Conservation (phyloP, 1,284 basidiomycete species). For the Trametes sp. region DNA sequence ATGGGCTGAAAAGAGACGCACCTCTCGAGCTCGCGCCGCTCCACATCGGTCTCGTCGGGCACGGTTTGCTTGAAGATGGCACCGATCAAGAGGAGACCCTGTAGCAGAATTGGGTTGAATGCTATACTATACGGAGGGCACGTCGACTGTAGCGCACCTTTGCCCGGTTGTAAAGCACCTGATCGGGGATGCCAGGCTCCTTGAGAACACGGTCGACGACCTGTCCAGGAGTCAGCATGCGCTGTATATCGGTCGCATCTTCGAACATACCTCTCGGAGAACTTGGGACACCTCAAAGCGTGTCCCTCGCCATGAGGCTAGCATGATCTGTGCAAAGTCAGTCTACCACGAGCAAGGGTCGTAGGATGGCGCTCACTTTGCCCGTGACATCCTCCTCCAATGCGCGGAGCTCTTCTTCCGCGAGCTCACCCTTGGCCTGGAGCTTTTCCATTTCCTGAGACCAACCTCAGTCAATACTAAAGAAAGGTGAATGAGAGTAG, state of each 20-base stretch:
- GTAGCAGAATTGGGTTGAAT: not conserved
- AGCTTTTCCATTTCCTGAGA: constrained; percentile 90
- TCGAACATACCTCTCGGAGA: constrained; percentile 63
- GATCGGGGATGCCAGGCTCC: constrained; percentile 76
- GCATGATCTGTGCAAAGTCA: constrained; percentile 68
- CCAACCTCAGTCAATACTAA: constrained; percentile 40
- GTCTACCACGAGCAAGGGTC: not conserved
- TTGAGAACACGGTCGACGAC: constrained; percentile 85
- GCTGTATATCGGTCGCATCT: not conserved
- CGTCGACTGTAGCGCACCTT: constrained; percentile 58
- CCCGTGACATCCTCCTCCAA: constrained; percentile 96
- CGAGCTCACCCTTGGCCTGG: constrained; percentile 87
- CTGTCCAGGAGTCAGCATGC: constrained; percentile 39
- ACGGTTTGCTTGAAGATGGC: constrained; percentile 85
- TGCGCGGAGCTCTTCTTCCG: constrained; percentile 84
- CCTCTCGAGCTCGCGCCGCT: constrained; percentile 92
- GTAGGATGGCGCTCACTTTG: constrained; percentile 57
- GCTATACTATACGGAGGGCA: not conserved
- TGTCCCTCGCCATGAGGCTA: constrained; percentile 95
- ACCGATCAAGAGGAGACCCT: constrained; percentile 86
- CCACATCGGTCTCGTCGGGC: constrained; percentile 91
- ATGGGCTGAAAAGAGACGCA: constrained; percentile 40
- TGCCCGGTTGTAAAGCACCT: constrained; percentile 79
- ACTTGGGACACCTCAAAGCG: constrained; percentile 92
- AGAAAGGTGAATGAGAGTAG: not conserved